Evolutionary conservation across 257 asterid species (phyloP), one percentile per base, ranked within the genome.

Genomic region (Solanum chaucha): DNA sequence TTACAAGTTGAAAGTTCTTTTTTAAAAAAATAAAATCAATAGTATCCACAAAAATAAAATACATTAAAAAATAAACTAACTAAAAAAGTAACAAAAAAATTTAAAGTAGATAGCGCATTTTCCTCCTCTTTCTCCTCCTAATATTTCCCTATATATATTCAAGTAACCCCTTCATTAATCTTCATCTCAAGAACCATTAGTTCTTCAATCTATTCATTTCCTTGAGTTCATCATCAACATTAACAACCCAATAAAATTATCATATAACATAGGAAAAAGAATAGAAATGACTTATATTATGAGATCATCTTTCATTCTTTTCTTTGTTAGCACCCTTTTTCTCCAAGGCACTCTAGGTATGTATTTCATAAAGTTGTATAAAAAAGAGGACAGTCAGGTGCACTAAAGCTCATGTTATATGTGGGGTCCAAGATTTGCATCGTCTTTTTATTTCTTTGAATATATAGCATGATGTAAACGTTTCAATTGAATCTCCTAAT

Each of bases 291-390:
- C 34, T 38, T 13, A 10, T n/a, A 5, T 24, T 30, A 65, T 38
- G 58, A 75, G 51, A 75, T 75, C 51, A 8, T 75, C 12, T 41
- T 5, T 38, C 11, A 12, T 75, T 77, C 13, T 77, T 77, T 88
- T 92, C 92, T 35, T 91, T 74, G 86, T 90, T 2, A 91, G 85
- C 86, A 87, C 90, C 85, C 68, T 90, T 68, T 86, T 89, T 78
- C 84, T 92, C 90, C 89, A 90, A 36, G 91, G 87, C 88, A 55
- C 93, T 20, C 86, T 89, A 86, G 96, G 96, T 93, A 92, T 3
- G 68, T 85, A 78, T n/a, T 34, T 36, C 38, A 26, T 28, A 75
- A 35, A 35, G 10, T 73, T 73, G 3, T 44, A 35, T 46, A 0
- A 14, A 5, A 38, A 36, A 36, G 6, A 48, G 5, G 55, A 12